These are phyloP conservation scores for Furcasterigmium furcatum DNA, from an alignment of 2,329 filamentous ascomycete genomes.

Conservation along the genomic window DNA sequence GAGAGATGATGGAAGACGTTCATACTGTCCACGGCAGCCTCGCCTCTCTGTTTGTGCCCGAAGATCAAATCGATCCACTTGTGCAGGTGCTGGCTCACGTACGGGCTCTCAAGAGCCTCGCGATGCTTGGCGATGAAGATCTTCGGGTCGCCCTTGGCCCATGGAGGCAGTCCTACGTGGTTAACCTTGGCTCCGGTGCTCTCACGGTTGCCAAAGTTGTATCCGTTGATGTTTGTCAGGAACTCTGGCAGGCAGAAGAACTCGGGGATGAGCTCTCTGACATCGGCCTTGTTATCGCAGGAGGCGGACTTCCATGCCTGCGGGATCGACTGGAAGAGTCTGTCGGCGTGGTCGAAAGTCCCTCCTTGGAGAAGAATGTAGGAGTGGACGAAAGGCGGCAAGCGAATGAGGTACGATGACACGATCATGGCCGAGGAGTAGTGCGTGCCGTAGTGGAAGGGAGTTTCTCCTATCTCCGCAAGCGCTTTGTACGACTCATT, in stretches of 20 bases:
- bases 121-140: conserved; percentile 95
- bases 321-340: conserved; percentile 89
- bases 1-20: conserved; percentile 97
- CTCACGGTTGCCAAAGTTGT: conserved; percentile 88
- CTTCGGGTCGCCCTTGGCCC: conserved; percentile 94
- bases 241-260: conserved; percentile 98
- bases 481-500: conserved; percentile 82
- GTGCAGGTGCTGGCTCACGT: conserved; percentile 86
- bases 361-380: conserved; percentile 94
- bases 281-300: conserved; percentile 85
- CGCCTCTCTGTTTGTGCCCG: conserved; percentile 88
- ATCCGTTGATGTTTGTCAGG: conserved; percentile 86
- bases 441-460: conserved; percentile 97
- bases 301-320: conserved; percentile 92
- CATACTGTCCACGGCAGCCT: conserved; percentile 83
- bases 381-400: conserved; percentile 95
- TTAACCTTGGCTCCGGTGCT: conserved; percentile 78
- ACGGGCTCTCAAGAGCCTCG: conserved; percentile 91
- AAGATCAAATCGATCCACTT: conserved; percentile 97
- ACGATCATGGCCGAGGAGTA: conserved; percentile 99
- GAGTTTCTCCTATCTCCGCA: conserved; percentile 85
- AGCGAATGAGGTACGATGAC: conserved; percentile 88
- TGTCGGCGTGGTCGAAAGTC: conserved; percentile 91
- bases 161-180: conserved; percentile 84
- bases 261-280: conserved; percentile 90